A percentile compares a stretch with the other conserved stretches of the same genome.
phyloP scores from a whole-genome alignment of 2,329 filamentous ascomycete species.

The Neoscytalidium dimidiatum region DNA sequence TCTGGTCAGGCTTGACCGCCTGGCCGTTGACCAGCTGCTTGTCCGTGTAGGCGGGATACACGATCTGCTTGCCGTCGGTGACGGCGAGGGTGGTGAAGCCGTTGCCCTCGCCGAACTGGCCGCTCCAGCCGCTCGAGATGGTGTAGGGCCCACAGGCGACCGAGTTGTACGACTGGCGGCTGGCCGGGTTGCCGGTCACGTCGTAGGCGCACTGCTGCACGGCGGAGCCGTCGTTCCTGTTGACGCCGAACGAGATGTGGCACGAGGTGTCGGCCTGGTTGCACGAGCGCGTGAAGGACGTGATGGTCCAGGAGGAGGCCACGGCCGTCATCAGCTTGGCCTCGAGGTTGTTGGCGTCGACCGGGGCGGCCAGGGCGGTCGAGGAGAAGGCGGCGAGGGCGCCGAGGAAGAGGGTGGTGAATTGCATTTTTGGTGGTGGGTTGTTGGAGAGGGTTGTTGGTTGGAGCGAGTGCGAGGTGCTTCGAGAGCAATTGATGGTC shows the following conservation, averaged over 20 bases:
- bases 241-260: conserved; percentile 13
- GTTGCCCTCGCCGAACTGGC: conserved; percentile 11
- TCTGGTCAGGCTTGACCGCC: conserved; percentile 11
- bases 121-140: conserved; percentile 1
- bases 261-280: background rate
- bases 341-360: background rate
- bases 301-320: conserved; percentile 8
- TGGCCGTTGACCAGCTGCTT: conserved; percentile 15
- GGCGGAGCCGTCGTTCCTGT: conserved; percentile 4
- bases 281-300: conserved; percentile 14
- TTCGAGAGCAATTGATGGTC: background rate
- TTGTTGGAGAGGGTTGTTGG: background rate
- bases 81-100: conserved; percentile 15
- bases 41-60: conserved; percentile 16
- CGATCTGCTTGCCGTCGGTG: conserved; percentile 2
- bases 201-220: background rate
- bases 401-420: conserved; percentile 9
- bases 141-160: conserved; percentile 16
- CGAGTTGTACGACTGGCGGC: background rate
- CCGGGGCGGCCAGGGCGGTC: background rate
- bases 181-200: conserved; percentile 6
- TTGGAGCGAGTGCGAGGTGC: background rate
- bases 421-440: conserved; percentile 2
- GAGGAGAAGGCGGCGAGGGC: background rate
- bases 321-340: conserved; percentile 14